Evolutionary conservation across 2,329 filamentous ascomycete species (phyloP), one percentile per base, ranked within the genome.

Genomic region (Akanthomyces dipterigenus): DNA sequence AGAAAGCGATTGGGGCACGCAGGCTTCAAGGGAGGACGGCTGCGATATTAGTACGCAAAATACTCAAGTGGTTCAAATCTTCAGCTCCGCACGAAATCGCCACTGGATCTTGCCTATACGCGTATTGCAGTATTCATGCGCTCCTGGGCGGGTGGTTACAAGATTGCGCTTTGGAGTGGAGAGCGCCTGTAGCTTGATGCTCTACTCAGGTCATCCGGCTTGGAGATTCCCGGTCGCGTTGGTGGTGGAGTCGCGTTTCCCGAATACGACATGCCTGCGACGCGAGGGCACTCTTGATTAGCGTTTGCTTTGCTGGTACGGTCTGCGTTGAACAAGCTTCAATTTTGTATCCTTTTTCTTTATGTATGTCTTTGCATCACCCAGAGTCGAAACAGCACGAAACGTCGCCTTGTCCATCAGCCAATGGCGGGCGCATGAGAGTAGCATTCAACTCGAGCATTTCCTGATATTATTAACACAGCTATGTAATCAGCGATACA

Each of bases 141-240:
- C 20, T 34, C 34, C 12, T 40, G 7, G 28, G 28, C 31, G 11
- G 31, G 31, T 28, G 18, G 28, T 5, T 36, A n/a, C 22, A 53
- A 40, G 42, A 48, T 48, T 34, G 34, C 22, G 6, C 18, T 50
- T 18, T 31, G 18, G 31, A 26, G 56, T 51, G 46, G 36, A n/a
- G 49, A 28, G 18, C 11, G 34, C 6, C 5, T 36, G 20, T 5
- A 6, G n/a, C n/a, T 20, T n/a, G n/a, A n/a, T n/a, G n/a, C n/a
- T n/a, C 36, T 50, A 14, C 38, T 53, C 48, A 60, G 48, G 38
- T 46, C 40, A 60, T 60, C 26, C 57, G 48, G 57, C n/a, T 60
- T 36, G n/a, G 24, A 34, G 46, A 34, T 45, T 60, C 22, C 57
- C 57, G 40, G 57, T 45, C 57, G 40, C 49, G 46, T 60, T 22